Percentiles rank a stretch among this genome's conserved stretches.
phyloP scores from a whole-genome alignment of 106 monocot genomes.

The Platanthera guangdongensis region DNA sequence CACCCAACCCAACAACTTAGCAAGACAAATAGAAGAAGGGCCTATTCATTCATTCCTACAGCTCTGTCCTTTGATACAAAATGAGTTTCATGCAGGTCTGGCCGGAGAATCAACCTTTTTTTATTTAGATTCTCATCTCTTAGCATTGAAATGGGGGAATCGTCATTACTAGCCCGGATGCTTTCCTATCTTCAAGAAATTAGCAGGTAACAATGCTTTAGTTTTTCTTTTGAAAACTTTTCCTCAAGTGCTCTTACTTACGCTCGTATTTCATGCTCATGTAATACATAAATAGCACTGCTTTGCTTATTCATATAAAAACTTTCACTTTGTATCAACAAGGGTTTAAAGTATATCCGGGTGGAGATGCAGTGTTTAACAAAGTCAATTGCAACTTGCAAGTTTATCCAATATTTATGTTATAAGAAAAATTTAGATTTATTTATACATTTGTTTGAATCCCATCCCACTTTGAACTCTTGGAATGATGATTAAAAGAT shows the following conservation, averaged over 20 bases:
- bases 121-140: background rate
- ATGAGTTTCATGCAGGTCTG: slow-evolving; percentile 1
- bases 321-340: no score
- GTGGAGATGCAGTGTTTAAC: no score
- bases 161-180: slow-evolving; percentile 1
- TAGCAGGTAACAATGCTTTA: background rate
- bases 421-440: no score
- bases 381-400: no score
- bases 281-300: background rate
- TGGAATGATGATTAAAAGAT: no score
- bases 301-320: background rate
- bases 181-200: slow-evolving; percentile 4
- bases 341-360: no score
- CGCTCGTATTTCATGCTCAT: background rate
- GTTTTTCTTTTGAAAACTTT: background rate
- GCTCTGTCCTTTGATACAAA: background rate
- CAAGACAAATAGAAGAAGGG: background rate
- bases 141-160: slow-evolving; percentile 1
- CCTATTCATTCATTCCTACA: background rate
- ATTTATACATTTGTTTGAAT: no score
- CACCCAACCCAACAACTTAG: background rate
- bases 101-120: background rate
- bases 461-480: no score
- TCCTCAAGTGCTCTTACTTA: background rate
- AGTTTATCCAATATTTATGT: no score